Percentiles rank a stretch among this genome's conserved stretches.
Evolutionary conservation across 306 rosid species (phyloP).

Genomic region (Rubus idaeus): DNA sequence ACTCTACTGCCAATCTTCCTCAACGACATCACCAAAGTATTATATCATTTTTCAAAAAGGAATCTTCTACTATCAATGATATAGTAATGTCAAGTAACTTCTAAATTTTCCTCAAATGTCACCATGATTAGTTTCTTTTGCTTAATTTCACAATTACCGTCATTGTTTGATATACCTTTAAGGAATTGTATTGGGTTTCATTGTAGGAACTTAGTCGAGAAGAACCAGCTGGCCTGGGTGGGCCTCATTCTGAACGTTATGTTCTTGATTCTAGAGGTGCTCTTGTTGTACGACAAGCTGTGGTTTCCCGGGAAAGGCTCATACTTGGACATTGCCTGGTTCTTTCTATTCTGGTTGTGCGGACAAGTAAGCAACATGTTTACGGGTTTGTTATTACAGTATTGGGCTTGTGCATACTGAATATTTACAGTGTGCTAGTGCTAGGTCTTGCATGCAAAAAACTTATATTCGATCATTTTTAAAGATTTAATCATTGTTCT

Average conservation of each 20-base stretch:
- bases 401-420: conserved; percentile 21
- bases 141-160: not conserved
- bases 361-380: conserved; percentile 58
- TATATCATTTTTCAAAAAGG: not conserved
- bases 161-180: not conserved
- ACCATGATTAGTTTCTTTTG: not conserved
- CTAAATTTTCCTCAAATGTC: conserved; percentile 17
- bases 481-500: conserved; percentile 42
- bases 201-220: conserved; percentile 88
- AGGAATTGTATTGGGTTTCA: not conserved
- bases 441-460: no score
- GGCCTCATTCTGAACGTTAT: conserved; percentile 76
- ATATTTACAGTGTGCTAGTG: not conserved
- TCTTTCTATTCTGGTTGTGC: conserved; percentile 74
- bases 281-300: conserved; percentile 88
- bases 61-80: not conserved
- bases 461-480: no score
- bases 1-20: not conserved
- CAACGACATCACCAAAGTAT: not conserved
- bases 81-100: conserved; percentile 1
- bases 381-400: conserved; percentile 17
- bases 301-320: conserved; percentile 89
- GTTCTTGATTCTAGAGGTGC: conserved; percentile 96
- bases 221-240: conserved; percentile 96
- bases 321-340: conserved; percentile 90